Base-by-base conservation (phyloP, 148 eudicot genomes). In the Rhododendron ovatum region DNA sequence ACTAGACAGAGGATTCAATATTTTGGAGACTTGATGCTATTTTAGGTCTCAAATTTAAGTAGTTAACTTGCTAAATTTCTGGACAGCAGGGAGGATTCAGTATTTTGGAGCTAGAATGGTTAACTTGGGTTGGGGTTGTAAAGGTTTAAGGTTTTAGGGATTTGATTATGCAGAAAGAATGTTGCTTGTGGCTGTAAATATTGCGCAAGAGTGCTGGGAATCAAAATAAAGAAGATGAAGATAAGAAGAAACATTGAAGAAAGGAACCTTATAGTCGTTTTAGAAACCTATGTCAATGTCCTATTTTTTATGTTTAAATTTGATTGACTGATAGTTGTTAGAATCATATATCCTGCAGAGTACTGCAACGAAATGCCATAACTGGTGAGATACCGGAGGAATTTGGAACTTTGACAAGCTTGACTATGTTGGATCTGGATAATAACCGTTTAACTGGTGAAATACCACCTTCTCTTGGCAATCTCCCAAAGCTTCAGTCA, bases 381-480 rank as follows among this genome's bases (percentile, higher is more conserved):
- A 92, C 90, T 80, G 99, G 99, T 47, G 84, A 65, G 86, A 95
- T 96, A 86, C 99, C 99, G 13, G 83, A 85, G 78, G 94, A 93
- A 86, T 87, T 91, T 67, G 99, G 96, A 50, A 95, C 92, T 84
- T 88, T 96, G 89, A 88, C 95, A 69, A 92, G 92, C 89, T 88
- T 96, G 88, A 91, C 92, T 35, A 93, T 82, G 92, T 90, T 96
- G 91, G 85, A 96, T 90, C 91, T 96, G 86, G 98, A 92, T 61
- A 86, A 92, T 79, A 96, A 96, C 88, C 88, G 65, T 84, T 92
- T 96, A 85, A 89, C 90, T 85, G 99, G 96, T 84, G 94, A 86
- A 92, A 94, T 96, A 87, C 99, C 99, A 87, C 82, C 96, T 88
- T 94, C 95, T 81, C 90, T 96, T 78, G 98, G 96, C 80, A 95